A percentile compares a stretch with the other conserved stretches of the same genome.
These are phyloP conservation scores for Baeospora myosura DNA, from an alignment of 1,284 basidiomycete species.

Conservation along the genomic window DNA sequence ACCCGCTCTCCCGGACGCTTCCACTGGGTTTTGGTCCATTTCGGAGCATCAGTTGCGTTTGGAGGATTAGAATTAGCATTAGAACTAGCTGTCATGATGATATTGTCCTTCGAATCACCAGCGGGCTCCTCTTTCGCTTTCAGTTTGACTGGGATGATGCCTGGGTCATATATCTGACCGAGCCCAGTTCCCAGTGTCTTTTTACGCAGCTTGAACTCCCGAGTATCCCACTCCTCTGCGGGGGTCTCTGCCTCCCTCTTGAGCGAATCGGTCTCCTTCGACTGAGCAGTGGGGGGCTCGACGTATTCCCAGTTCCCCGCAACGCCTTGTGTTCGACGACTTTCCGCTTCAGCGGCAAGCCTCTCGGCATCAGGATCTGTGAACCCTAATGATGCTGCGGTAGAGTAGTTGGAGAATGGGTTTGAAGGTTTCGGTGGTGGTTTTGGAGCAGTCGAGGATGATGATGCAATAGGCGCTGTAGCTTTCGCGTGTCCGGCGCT, in stretches of 20 bases:
- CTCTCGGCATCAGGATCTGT: slow-evolving; percentile 65
- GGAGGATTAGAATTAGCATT: slow-evolving; percentile 7
- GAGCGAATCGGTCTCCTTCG: slow-evolving; percentile 13
- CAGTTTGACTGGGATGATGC: slow-evolving; percentile 51
- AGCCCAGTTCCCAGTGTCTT: slow-evolving; percentile 49
- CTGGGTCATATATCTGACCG: slow-evolving; percentile 69
- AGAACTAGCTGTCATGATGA: neutral
- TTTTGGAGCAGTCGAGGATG: slow-evolving; percentile 33
- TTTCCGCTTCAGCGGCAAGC: slow-evolving; percentile 48
- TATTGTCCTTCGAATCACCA: slow-evolving; percentile 8
- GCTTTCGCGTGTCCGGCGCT: slow-evolving; percentile 53
- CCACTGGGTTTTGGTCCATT: slow-evolving; percentile 29
- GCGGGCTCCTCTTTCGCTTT: slow-evolving; percentile 45
- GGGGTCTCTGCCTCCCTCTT: slow-evolving; percentile 36
- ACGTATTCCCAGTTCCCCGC: slow-evolving; percentile 85
- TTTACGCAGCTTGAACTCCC: slow-evolving; percentile 61
- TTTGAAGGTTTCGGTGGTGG: slow-evolving; percentile 52
- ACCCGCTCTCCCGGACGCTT: slow-evolving; percentile 20
- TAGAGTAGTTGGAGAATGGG: slow-evolving; percentile 80
- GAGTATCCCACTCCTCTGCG: slow-evolving; percentile 47
- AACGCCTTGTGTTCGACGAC: slow-evolving; percentile 57
- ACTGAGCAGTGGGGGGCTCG: slow-evolving; percentile 25
- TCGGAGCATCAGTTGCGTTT: slow-evolving; percentile 15
- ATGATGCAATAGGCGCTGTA: slow-evolving; percentile 28
- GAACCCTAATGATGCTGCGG: slow-evolving; percentile 76